These are phyloP conservation scores for Alternaria sp. DNA, from an alignment of 2,329 filamentous ascomycete species.

Conservation along the genomic window DNA sequence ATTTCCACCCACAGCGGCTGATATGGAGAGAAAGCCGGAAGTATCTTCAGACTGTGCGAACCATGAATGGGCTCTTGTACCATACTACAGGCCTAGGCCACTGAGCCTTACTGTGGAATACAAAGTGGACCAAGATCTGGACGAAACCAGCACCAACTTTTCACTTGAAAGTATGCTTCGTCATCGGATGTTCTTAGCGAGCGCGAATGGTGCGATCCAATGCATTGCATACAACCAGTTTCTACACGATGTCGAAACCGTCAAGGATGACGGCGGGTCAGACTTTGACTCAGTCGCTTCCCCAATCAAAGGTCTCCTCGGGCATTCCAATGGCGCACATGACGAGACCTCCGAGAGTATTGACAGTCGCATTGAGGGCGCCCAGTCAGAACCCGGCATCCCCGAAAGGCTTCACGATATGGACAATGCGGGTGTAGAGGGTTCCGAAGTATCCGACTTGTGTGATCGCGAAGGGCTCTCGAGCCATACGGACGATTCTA, in stretches of 20 bases:
- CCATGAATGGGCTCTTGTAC: background rate
- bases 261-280: background rate
- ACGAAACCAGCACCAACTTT: no score
- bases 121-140: background rate
- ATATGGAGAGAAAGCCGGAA: background rate
- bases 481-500: background rate
- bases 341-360: background rate
- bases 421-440: rapidly evolving
- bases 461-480: background rate
- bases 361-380: background rate
- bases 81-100: rapidly evolving
- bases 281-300: background rate
- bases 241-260: background rate
- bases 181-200: background rate
- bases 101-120: rapidly evolving
- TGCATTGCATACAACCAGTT: background rate
- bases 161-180: background rate
- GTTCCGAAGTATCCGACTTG: background rate
- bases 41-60: rapidly evolving
- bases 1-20: background rate
- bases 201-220: background rate
- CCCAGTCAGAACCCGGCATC: rapidly evolving
- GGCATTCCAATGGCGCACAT: background rate
- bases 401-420: background rate
- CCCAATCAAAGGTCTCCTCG: background rate